Percentiles rank a stretch among this genome's conserved stretches.
These are phyloP conservation scores for Puccinia novopanici DNA, from an alignment of 1,284 basidiomycete genomes.

Conservation along the genomic window DNA sequence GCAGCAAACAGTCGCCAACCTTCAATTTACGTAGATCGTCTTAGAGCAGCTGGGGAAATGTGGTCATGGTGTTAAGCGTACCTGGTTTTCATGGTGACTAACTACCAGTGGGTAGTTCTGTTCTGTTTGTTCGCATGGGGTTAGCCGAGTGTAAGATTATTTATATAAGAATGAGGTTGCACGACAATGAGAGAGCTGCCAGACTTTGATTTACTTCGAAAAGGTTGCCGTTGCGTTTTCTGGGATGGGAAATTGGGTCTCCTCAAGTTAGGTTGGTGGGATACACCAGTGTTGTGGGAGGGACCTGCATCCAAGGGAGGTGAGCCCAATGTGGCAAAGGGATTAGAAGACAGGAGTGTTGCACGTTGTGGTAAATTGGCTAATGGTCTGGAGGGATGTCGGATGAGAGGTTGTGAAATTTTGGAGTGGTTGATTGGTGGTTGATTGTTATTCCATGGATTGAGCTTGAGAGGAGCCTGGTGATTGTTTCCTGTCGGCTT, in stretches of 20 bases:
- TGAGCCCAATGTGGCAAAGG: neutral
- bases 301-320: neutral
- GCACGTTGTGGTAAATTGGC: constrained; percentile 6
- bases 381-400: neutral
- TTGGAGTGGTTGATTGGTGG: neutral
- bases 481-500: neutral
- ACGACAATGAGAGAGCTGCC: neutral
- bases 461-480: neutral
- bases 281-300: neutral
- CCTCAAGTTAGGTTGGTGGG: neutral
- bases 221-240: neutral
- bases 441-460: constrained; percentile 14
- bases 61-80: neutral
- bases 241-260: neutral
- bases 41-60: neutral
- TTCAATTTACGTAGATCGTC: neutral
- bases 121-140: neutral
- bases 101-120: neutral
- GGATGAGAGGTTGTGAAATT: constrained; percentile 2
- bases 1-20: neutral
- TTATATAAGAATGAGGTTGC: neutral
- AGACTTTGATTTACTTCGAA: neutral
- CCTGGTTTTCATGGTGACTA: neutral
- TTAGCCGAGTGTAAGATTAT: neutral
- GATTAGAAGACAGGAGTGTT: neutral